Conservation (phyloP, 2,329 filamentous ascomycete genomes). For the Aspergillus aculeatus region DNA sequence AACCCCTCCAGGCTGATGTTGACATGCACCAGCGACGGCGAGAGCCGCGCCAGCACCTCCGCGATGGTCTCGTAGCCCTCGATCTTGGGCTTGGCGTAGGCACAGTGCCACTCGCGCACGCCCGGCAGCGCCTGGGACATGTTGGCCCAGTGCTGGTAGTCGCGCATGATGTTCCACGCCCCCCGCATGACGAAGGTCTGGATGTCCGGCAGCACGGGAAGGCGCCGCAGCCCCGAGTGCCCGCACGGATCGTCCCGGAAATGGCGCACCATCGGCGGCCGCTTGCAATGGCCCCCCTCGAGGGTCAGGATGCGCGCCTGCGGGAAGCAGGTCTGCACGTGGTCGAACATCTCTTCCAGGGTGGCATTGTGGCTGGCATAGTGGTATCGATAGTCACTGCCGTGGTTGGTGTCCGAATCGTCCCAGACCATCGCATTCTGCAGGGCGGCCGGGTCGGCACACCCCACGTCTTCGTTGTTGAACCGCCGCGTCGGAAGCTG, state of each 20-base stretch:
- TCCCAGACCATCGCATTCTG: conserved; percentile 29
- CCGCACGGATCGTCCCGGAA: conserved; percentile 45
- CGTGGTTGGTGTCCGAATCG: conserved; percentile 24
- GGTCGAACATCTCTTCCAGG: conserved; percentile 67
- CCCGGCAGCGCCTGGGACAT: conserved; percentile 65
- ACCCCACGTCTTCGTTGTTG: conserved; percentile 22
- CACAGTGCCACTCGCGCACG: conserved; percentile 56
- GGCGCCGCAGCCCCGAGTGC: conserved; percentile 31
- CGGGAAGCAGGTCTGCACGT: conserved; percentile 60
- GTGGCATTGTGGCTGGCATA: conserved; percentile 62
- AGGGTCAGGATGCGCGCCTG: conserved; percentile 66
- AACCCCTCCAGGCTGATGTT: conserved; percentile 71
- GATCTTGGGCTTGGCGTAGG: conserved; percentile 67
- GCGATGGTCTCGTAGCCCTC: conserved; percentile 72
- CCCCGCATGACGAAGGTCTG: conserved; percentile 70
- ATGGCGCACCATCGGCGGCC: conserved; percentile 66
- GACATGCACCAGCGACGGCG: conserved; percentile 59
- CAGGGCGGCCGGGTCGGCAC: conserved; percentile 23
- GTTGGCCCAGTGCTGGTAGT: conserved; percentile 60
- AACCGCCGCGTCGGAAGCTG: conserved; percentile 26
- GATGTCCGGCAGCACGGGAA: conserved; percentile 56
- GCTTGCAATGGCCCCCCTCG: conserved; percentile 74
- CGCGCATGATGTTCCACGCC: conserved; percentile 73
- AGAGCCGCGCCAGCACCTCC: conserved; percentile 59
- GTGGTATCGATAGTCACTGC: conserved; percentile 32